phyloP scores from a whole-genome alignment of 2,329 filamentous ascomycete genomes.

The Ophiocordyceps camponoti-leonardi region DNA sequence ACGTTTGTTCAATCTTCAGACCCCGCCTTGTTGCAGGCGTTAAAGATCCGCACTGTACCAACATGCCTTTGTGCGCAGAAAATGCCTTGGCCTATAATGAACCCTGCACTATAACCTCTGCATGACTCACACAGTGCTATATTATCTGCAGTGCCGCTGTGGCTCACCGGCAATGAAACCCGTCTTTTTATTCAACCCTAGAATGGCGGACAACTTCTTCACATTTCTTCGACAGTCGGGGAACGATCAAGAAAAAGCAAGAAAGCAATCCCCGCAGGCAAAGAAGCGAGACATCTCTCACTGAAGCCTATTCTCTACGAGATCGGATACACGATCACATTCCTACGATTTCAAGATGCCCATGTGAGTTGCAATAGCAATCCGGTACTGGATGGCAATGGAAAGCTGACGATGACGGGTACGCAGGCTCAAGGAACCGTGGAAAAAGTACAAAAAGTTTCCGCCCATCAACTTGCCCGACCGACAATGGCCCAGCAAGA shows the following conservation, averaged over 20 bases:
- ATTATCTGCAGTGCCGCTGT: not conserved
- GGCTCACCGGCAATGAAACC: not conserved
- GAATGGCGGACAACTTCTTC: not conserved
- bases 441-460: constrained; percentile 60
- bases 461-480: constrained; percentile 40
- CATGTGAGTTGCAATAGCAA: constrained; percentile 2
- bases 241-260: no score
- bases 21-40: no score
- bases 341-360: constrained; percentile 3
- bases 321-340: not conserved
- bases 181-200: not conserved
- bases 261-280: not conserved
- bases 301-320: not conserved
- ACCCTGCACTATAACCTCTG: no score
- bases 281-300: not conserved
- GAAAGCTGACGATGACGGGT: not conserved
- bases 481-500: constrained; percentile 71
- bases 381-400: not conserved
- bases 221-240: not conserved
- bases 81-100: no score
- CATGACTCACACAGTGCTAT: not conserved
- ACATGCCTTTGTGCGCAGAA: no score
- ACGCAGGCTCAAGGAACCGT: constrained; percentile 54
- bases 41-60: no score
- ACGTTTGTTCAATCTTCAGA: no score